A percentile compares a stretch with the other conserved stretches of the same genome.
Evolutionary conservation across 805 yeast species (phyloP).

Genomic region (Torulaspora microellipsoides): DNA sequence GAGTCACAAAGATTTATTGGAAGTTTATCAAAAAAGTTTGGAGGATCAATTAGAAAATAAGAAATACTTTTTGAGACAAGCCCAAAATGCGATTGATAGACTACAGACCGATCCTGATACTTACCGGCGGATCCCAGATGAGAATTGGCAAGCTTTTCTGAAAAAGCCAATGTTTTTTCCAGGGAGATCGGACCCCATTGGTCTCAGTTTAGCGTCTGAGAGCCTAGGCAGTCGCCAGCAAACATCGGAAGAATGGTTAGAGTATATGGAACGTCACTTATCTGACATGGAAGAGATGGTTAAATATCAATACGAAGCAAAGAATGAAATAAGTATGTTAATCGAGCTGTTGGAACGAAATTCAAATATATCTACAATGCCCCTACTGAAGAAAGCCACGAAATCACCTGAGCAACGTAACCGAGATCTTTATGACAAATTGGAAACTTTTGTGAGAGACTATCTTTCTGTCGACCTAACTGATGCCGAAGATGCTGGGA

Average conservation of each 20-base stretch:
- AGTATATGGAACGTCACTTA: conserved; percentile 3
- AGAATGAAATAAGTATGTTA: conserved; percentile 17
- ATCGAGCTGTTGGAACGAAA: conserved; percentile 9
- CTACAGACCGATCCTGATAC: conserved; percentile 6
- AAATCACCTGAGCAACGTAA: conserved; percentile 9
- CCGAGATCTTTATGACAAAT: conserved; percentile 6
- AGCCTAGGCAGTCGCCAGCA: conserved; percentile 16
- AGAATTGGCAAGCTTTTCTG: conserved; percentile 19
- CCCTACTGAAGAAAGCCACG: neutral
- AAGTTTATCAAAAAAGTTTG: conserved; percentile 19
- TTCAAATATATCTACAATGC: neutral
- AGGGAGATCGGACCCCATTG: conserved; percentile 34
- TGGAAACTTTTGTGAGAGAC: conserved; percentile 14
- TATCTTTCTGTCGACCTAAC: conserved; percentile 18
- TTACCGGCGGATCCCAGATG: conserved; percentile 1
- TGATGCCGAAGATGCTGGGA: conserved; percentile 4
- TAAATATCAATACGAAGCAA: conserved; percentile 16
- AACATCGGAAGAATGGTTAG: conserved; percentile 17
- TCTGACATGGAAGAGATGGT: conserved; percentile 10
- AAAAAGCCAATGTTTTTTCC: conserved; percentile 27
- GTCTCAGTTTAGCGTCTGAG: conserved; percentile 22
- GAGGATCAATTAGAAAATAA: conserved; percentile 28
- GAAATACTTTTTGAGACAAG: conserved; percentile 25
- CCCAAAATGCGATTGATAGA: conserved; percentile 16
- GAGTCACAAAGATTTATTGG: conserved; percentile 6